Percentiles rank a stretch among this genome's conserved stretches.
phyloP scores from a whole-genome alignment of 345 rosid species.

The Syzygium aqueum region DNA sequence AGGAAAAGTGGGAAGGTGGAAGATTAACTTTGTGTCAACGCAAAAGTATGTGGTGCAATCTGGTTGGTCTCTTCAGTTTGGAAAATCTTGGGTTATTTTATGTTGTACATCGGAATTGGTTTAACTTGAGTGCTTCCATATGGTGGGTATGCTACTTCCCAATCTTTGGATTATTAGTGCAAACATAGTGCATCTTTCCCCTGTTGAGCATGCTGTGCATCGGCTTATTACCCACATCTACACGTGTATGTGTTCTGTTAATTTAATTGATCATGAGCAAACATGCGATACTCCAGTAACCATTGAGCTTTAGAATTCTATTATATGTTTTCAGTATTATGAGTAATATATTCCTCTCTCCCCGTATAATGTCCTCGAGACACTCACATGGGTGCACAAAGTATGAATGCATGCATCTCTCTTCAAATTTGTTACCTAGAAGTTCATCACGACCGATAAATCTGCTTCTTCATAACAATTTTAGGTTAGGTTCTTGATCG shows the following conservation, averaged over 20 bases:
- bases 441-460: neutral
- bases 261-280: neutral
- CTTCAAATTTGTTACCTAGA: neutral
- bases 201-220: neutral
- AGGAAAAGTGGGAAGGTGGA: constrained; percentile 92
- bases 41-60: constrained; percentile 46
- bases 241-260: neutral
- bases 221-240: neutral
- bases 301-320: neutral
- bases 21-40: constrained; percentile 83
- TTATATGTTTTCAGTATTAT: neutral
- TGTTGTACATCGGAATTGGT: neutral
- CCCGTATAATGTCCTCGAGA: neutral
- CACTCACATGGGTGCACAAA: neutral
- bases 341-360: neutral
- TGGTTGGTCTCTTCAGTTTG: neutral
- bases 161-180: neutral
- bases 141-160: neutral
- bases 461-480: neutral
- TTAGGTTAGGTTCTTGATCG: neutral
- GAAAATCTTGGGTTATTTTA: neutral
- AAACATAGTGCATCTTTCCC: neutral
- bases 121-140: neutral
- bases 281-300: neutral
- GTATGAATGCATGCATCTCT: neutral